Evolutionary conservation across 2,329 filamentous ascomycete genomes (phyloP), one percentile per base, ranked within the genome.

Genomic region (Colletotrichum sp.): DNA sequence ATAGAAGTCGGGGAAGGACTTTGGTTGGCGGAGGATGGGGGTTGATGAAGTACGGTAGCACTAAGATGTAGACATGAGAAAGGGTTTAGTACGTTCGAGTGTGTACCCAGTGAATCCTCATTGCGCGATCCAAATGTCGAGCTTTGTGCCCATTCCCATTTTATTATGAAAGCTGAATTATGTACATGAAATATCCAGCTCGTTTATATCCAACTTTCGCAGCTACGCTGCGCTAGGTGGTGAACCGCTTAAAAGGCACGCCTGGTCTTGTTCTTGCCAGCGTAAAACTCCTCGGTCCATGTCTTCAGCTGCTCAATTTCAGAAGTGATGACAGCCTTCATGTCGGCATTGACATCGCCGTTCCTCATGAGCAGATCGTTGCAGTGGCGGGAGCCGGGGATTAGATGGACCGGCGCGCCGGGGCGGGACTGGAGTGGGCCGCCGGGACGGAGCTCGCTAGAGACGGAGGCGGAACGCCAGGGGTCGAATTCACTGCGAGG

Each of bases 341-440:
- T 21, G 0, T 86, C 87, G 0, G 82, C 82, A 80, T 91, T 91
- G 26, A 81, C 85, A 4, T 77, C 77, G 0, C 84, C 88, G 78
- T 91, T 91, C 59, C 74, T 78, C 43, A 87, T 79, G 30, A 86
- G 80, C 48, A 92, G 77, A 81, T 93, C 91, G 24, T 87, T 88
- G 80, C 90, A 92, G 80, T 93, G 91, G 60, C 88, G 87, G 0
- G 87, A 89, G 5, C 86, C 87, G 1, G 88, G 87, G 61, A 93
- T 88, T 24, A 93, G 78, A 69, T 88, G 85, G 13, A 92, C 84
- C 1, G 91, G 91, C 1, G 86, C 85, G 30, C 87, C 79, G 1
- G 81, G 30, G 0, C 87, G 90, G 13, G 87, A 87, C 71, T 82
- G 16, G 18, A 92, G 81, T 2, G 90, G 90, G 0, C 92, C 91